A percentile compares a stretch with the other conserved stretches of the same genome.
phyloP scores from a whole-genome alignment of 371 early-diverging fungal species.

The Lichtheimia ornata region DNA sequence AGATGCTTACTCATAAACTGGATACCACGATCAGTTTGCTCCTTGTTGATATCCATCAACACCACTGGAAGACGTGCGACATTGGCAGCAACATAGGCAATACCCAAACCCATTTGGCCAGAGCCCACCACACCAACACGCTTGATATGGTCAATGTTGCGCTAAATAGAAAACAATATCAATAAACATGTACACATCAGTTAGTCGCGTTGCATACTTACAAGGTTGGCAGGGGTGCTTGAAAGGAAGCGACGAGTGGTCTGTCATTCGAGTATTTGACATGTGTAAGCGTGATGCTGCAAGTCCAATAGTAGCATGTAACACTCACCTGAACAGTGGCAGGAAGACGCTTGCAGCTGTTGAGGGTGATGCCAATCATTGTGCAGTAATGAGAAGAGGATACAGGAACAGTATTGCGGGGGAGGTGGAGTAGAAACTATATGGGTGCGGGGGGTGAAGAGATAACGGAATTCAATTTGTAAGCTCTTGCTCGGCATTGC shows the following conservation, averaged over 20 bases:
- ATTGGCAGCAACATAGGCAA: slow-evolving; percentile 93
- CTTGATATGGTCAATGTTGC: slow-evolving; percentile 43
- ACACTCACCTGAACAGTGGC: too few species aligned
- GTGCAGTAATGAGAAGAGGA: too few species aligned
- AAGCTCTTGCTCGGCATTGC: too few species aligned
- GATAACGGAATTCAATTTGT: too few species aligned
- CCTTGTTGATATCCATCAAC: slow-evolving; percentile 80
- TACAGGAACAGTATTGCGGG: too few species aligned
- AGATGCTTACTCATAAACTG: slow-evolving; percentile 72
- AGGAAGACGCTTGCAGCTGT: too few species aligned
- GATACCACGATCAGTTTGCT: slow-evolving; percentile 82
- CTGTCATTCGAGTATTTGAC: too few species aligned
- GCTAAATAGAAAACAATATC: background rate
- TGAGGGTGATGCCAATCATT: too few species aligned
- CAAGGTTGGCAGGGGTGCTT: background rate
- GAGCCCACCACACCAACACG: slow-evolving; percentile 79
- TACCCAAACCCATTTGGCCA: slow-evolving; percentile 94
- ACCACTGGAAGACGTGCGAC: slow-evolving; percentile 79
- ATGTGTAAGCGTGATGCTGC: too few species aligned
- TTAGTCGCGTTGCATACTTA: background rate
- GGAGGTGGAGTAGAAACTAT: too few species aligned
- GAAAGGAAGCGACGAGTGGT: background rate
- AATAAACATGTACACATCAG: background rate
- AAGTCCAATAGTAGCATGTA: too few species aligned
- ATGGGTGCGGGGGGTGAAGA: too few species aligned